Percentiles rank a stretch among this genome's conserved stretches.
Evolutionary conservation across 306 rosid species (phyloP).

Genomic region (Citrullus mucosospermus): DNA sequence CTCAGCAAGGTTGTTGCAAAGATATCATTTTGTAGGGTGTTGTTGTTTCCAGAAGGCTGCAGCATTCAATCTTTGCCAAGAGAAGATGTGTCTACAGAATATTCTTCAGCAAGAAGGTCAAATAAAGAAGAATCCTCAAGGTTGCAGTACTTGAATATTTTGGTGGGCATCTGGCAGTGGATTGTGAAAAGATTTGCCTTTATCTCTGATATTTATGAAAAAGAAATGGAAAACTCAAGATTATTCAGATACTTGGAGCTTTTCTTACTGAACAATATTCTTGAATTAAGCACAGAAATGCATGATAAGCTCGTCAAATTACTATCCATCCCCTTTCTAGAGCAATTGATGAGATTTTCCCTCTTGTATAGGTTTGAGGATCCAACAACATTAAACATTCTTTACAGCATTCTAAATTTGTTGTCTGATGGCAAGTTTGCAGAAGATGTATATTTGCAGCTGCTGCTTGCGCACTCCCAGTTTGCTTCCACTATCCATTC

Average conservation of each 20-base stretch:
- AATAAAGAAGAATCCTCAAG: constrained; percentile 26
- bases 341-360: constrained; percentile 51
- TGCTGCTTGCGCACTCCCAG: constrained; percentile 78
- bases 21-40: constrained; percentile 47
- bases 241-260: constrained; percentile 47
- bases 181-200: constrained; percentile 38
- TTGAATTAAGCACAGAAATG: constrained; percentile 42
- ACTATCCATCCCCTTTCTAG: constrained; percentile 51
- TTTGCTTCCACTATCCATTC: constrained; percentile 57
- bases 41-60: constrained; percentile 34
- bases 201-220: constrained; percentile 27
- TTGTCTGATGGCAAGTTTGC: constrained; percentile 47
- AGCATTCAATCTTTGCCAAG: constrained; percentile 7
- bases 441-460: constrained; percentile 43
- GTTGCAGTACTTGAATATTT: constrained; percentile 31
- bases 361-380: constrained; percentile 67
- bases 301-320: constrained; percentile 31
- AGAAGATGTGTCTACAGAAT: constrained; percentile 25
- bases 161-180: constrained; percentile 62
- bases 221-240: constrained; percentile 23
- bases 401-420: constrained; percentile 31
- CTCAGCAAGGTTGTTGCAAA: constrained; percentile 47
- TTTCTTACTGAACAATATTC: constrained; percentile 41
- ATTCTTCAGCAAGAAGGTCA: constrained; percentile 18
- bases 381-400: constrained; percentile 44